Base-by-base conservation (phyloP, 2,329 filamentous ascomycete species). In the Colletotrichum scovillei region DNA sequence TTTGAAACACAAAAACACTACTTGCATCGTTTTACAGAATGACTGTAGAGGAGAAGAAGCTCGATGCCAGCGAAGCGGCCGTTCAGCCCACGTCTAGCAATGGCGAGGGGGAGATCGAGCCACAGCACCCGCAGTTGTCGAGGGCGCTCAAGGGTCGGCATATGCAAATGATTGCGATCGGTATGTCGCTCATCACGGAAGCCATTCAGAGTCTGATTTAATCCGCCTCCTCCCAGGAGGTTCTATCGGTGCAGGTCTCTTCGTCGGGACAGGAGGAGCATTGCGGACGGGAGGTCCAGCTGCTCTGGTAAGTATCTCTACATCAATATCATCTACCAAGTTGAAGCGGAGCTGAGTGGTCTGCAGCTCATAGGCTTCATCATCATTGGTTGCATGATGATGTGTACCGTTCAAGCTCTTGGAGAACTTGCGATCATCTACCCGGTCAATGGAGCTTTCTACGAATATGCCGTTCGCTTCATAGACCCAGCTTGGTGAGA, bases 191-290 rank as follows among this genome's bases (percentile, higher is more conserved):
- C 22, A 28, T n/a, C 38, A 19, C n/a, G 3, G 16, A 26, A 75
- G 1, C 75, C 77, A 14, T 78, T 76, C 49, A 19, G 5, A 22
- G 8, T 19, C n/a, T 49, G 26, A 30, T 64, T 89, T 90, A 79
- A 82, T 91, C 2, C 6, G 6, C 72, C 88, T 88, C 90, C 90
- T 87, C 85, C 90, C 71, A 89, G 88, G 89, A 63, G 89, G 89
- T 73, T 89, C 88, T n/a, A 91, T 91, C 67, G 89, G 89, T 80
- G 89, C 89, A 78, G 89, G 89, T 83, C 89, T 91, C 83, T 91
- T 91, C 80, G 89, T 91, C 78, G 88, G 89, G 76, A 89, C 88
- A 42, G 89, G 89, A 75, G 79, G 82, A 76, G 89, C 89, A 58
- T 81, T 91, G 24, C 77, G 78, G 73, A 84, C 81, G 67, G 89